Evolutionary conservation across 1,284 basidiomycete species (phyloP).

Genomic region (Pascua guehoae): DNA sequence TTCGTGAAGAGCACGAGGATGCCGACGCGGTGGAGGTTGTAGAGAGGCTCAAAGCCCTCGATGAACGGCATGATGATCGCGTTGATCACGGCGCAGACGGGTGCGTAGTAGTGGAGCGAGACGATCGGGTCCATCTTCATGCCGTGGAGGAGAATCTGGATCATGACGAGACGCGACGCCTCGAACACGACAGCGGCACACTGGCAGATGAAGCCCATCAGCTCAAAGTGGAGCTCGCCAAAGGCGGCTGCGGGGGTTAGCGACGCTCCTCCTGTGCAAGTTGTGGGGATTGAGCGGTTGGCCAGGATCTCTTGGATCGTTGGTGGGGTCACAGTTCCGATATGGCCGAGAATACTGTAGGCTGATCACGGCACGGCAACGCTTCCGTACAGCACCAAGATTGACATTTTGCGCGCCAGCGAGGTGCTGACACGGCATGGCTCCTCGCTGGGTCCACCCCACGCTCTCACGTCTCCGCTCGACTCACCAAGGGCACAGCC

Average conservation of each 20-base stretch:
- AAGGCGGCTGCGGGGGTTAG: slow-evolving; percentile 13
- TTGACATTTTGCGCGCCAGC: no score
- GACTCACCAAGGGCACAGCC: slow-evolving; percentile 82
- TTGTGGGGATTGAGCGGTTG: background rate
- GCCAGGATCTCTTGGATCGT: no score
- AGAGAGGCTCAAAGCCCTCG: slow-evolving; percentile 85
- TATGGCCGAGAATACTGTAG: no score
- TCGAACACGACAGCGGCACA: slow-evolving; percentile 66
- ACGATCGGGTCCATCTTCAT: slow-evolving; percentile 97
- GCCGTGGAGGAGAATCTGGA: slow-evolving; percentile 90
- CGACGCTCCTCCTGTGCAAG: background rate
- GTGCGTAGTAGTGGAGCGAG: slow-evolving; percentile 91
- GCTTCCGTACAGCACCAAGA: no score
- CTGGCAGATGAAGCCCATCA: slow-evolving; percentile 81
- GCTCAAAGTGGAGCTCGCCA: slow-evolving; percentile 20
- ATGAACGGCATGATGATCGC: slow-evolving; percentile 77
- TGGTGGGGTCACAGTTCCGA: no score
- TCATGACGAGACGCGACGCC: slow-evolving; percentile 79
- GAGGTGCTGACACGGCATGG: no score
- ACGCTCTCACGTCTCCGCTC: background rate
- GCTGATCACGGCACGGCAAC: no score
- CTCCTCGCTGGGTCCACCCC: no score
- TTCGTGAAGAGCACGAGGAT: slow-evolving; percentile 77
- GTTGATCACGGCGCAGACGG: slow-evolving; percentile 92
- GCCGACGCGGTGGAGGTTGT: slow-evolving; percentile 66